Base-by-base conservation (phyloP, 2,329 filamentous ascomycete species). In the Aspergillus glaucus region DNA sequence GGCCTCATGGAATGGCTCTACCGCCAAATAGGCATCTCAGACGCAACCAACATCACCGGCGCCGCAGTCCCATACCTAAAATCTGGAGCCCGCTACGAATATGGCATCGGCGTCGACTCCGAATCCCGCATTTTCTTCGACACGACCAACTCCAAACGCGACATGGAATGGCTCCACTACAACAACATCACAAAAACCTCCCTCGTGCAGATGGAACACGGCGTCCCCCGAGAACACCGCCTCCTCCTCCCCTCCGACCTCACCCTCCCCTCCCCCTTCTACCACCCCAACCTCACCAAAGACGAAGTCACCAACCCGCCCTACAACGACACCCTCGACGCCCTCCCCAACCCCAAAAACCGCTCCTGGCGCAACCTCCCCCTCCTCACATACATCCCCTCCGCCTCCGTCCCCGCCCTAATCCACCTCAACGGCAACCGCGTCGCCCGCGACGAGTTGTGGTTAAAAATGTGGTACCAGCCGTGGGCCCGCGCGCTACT, bases 51-150 rank as follows among this genome's bases (percentile, higher is more conserved):
- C 37, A 59, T 71, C 14, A 68, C 67, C 0, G 59, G 62, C 3
- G 60, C 66, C 17, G 62, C 60, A 24, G 54, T 69, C 37, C 41
- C 41, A 15, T 60, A 61, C 24, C 56, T 71, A 2, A 59, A 69
- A 19, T 51, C 63, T 1, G 69, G 66, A 6, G 66, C 61, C 12
- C 67, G 66, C 3, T 75, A 77, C 55, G 77, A 80, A 46, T 79
- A 70, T 48, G 72, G 73, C 3, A 75, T 79, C 10, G 75, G 76
- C 3, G 63, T 79, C 6, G 77, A 80, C 59, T 79, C 77, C 55
- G 67, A 73, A 43, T 75, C 76, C 6, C 64, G 69, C 1, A 66
- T 80, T 2, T 79, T 79, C 58, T 71, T 74, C 59, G 74, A 68
- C 44, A 70, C 70, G 52, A 60, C 65, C 7, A 62, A 70, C 26